These are phyloP conservation scores for Citrullus amarus DNA, from an alignment of 306 rosid genomes.

Conservation along the genomic window DNA sequence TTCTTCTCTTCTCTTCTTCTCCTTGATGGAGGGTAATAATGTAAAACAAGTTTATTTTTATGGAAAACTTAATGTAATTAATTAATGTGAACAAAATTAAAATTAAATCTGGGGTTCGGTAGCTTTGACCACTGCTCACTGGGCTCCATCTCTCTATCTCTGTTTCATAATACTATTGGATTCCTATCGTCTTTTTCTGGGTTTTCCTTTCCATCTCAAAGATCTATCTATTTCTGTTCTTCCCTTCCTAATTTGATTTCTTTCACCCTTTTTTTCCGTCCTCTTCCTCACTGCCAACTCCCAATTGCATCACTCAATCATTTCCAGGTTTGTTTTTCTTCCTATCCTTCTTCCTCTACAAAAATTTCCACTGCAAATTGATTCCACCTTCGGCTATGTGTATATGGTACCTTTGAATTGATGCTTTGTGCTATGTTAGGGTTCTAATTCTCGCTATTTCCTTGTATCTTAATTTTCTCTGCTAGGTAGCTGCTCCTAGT, in stretches of 20 bases:
- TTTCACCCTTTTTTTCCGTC: not conserved
- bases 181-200: conserved; percentile 19
- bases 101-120: conserved; percentile 35
- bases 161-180: conserved; percentile 5
- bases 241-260: not conserved
- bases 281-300: not conserved
- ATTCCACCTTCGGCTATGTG: not conserved
- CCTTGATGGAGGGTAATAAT: conserved; percentile 18
- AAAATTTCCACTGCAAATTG: not conserved
- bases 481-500: not conserved
- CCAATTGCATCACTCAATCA: not conserved
- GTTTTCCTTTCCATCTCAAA: not conserved
- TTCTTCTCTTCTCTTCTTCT: no score
- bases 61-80: no score
- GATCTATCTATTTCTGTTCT: conserved; percentile 19
- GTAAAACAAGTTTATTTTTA: not conserved
- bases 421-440: not conserved
- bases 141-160: conserved; percentile 25
- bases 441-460: not conserved
- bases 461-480: not conserved
- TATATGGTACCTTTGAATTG: not conserved
- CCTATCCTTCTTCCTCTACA: not conserved
- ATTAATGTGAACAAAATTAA: no score
- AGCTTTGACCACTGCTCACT: conserved; percentile 81
- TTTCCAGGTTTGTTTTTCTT: conserved; percentile 4